Evolutionary conservation across 495 filamentous ascomycete species (phyloP), one percentile per base, ranked within the genome.

Genomic region (Emericellopsis terricola): DNA sequence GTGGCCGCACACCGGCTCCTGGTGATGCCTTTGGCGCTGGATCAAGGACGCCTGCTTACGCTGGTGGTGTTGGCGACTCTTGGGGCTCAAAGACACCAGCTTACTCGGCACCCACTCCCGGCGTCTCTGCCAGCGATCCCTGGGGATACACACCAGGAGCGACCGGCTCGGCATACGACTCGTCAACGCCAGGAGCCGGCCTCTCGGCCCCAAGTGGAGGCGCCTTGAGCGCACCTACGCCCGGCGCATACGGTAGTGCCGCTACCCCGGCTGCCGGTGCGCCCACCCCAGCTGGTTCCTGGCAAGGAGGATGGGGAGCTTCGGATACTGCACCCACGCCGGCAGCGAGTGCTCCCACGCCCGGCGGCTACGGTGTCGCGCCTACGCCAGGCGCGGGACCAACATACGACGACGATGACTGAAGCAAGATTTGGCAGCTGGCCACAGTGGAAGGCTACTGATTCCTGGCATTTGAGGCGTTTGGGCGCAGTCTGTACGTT

Each of bases 21-120:
- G 70, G 67, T 3, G 72, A 74, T 44, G 62, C 65, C 27, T 60
- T 76, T 31, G 70, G 77, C 29, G 69, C 71, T 29, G 71, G 78
- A 18, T 85, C 82, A 14, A 78, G 81, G 28, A 81, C 81, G 15
- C 75, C 74, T 15, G 68, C 71, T 6, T 74, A 72, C 43, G 58
- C 33, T 17, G 33, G 33, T 2, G 56, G 36, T 26, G 66, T 71
- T 35, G 69, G 76, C 41, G 80, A 79, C 41, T 62, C 71, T 31
- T 85, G 81, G 56, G 73, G 73, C 28, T 75, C 73, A 21, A 76
- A 81, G 43, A 89, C 81, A 0, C 81, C 78, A 3, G 73, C 68
- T n/a, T 81, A 54, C 31, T 62, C 56, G 8, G 66, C 63, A 26
- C 57, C 62, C 32, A 73, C 68, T n/a, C 68, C 62, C 11, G 68